Base-by-base conservation (phyloP, 345 rosid species). In the Murraya paniculata region DNA sequence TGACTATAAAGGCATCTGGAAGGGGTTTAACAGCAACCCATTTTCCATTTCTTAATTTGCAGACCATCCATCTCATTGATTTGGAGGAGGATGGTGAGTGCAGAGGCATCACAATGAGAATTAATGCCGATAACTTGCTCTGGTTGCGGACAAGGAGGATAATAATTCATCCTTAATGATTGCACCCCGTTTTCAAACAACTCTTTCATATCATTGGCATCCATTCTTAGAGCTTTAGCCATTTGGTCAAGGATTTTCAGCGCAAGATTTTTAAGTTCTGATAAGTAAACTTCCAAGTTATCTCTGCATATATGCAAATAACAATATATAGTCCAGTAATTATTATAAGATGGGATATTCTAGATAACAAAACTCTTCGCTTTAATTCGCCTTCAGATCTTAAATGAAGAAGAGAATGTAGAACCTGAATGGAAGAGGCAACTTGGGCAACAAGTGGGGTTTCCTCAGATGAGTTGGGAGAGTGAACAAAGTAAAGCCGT, bases 101-200 rank as follows among this genome's bases (percentile, higher is more conserved):
- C 88, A 0, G 22, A 80, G 5, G 88, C 85, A 66, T 90, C 90
- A 0, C 91, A 90, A 81, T 90, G 92, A 2, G 91, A 82, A n/a
- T 80, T 79, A 18, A 90, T 21, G 38, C 96, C 91, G 0, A 81
- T 79, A 19, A 86, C 84, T n/a, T 71, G 70, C 57, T 89, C 81
- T 1, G 94, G 92, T 6, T 89, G 78, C 0, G 96, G 94, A 70
- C 94, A 90, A 2, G 89, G 87, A 0, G 96, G 94, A 31, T 90
- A 92, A 73, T 85, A 92, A 68, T 88, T 92, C 74, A 90, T 86
- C 76, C 90, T 89, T 76, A 91, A 72, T 36, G 68, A 39, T 71
- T 85, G 89, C 69, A 31, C 14, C 28, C 83, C 86, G 75, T 79
- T 82, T 78, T 69, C 80, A 77, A 84, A 84, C 31, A 77, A 11